A percentile compares a stretch with the other conserved stretches of the same genome.
Conservation (phyloP, 352 stramenopile genomes). For the Globisporangium middletonii region DNA sequence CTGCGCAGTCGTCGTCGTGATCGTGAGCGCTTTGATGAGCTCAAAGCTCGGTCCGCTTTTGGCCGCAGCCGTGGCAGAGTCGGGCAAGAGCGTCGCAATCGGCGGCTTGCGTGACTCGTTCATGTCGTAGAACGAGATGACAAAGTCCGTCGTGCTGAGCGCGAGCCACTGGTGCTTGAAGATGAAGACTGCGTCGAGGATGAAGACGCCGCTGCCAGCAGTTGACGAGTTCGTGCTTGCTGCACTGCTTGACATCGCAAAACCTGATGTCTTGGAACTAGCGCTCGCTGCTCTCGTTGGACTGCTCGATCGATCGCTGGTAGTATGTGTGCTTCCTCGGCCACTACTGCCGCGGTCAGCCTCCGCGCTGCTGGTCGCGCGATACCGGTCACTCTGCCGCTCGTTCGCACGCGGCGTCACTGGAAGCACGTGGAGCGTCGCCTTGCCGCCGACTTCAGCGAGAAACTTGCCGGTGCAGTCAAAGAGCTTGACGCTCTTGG, state of each 20-base stretch:
- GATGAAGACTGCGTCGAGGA: slow-evolving; percentile 66
- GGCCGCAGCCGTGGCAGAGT: slow-evolving; percentile 10
- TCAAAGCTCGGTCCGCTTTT: slow-evolving; percentile 23
- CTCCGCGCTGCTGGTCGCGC: no score
- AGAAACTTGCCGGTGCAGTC: slow-evolving; percentile 43
- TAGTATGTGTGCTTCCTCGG: neutral
- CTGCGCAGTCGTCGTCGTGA: slow-evolving; percentile 59
- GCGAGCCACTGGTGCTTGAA: slow-evolving; percentile 52
- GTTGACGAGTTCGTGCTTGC: neutral
- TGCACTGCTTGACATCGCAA: neutral
- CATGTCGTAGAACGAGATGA: slow-evolving; percentile 79
- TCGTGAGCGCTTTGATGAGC: slow-evolving; percentile 39
- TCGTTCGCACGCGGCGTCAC: slow-evolving; percentile 13
- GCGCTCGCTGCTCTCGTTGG: neutral
- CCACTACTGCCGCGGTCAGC: neutral
- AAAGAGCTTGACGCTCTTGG: slow-evolving; percentile 69
- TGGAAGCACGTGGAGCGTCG: slow-evolving; percentile 3
- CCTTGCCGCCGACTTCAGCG: slow-evolving; percentile 34
- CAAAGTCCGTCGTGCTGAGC: slow-evolving; percentile 71
- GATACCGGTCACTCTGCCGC: neutral
- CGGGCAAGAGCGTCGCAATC: slow-evolving; percentile 9
- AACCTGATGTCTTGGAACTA: neutral
- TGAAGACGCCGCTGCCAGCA: slow-evolving; percentile 24
- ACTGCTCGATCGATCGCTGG: slow-evolving; percentile 1
- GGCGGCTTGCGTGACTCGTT: slow-evolving; percentile 38